phyloP scores from a whole-genome alignment of 495 filamentous ascomycete species.

The Wilcoxina mikolae region DNA sequence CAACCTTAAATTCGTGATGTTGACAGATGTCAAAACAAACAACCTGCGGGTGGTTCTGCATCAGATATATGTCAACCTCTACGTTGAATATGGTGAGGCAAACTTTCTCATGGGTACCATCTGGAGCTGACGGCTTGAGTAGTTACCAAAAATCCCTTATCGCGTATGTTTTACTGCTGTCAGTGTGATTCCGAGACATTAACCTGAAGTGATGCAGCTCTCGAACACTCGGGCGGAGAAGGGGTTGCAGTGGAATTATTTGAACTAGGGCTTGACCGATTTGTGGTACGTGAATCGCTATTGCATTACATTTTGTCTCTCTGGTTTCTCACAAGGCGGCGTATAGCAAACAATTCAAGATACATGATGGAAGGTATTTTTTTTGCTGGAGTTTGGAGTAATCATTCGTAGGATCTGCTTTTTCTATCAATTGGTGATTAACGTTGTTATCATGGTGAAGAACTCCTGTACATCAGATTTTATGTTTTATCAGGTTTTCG shows the following conservation, averaged over 20 bases:
- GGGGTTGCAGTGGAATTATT: slow-evolving; percentile 92
- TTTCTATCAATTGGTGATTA: too few relatives aligned
- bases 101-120: background rate
- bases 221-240: slow-evolving; percentile 73
- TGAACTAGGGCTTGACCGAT: slow-evolving; percentile 64
- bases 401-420: too few relatives aligned
- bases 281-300: slow-evolving; percentile 9
- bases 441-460: background rate
- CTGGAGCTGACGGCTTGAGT: slow-evolving; percentile 10
- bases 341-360: slow-evolving; percentile 5
- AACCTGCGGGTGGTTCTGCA: slow-evolving; percentile 88
- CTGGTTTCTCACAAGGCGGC: background rate
- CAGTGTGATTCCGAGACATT: background rate
- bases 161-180: slow-evolving; percentile 32
- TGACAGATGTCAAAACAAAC: slow-evolving; percentile 76
- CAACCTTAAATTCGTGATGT: slow-evolving; percentile 88
- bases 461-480: too few relatives aligned
- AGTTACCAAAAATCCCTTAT: slow-evolving; percentile 92
- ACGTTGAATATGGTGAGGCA: slow-evolving; percentile 10
- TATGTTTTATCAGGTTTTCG: too few relatives aligned
- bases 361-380: background rate
- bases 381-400: background rate
- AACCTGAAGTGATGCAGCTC: slow-evolving; percentile 29
- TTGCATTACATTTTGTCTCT: background rate
- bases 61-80: slow-evolving; percentile 82